A percentile compares a stretch with the other conserved stretches of the same genome.
Conservation (phyloP, 805 yeast species). For the Priceomyces castillae region DNA sequence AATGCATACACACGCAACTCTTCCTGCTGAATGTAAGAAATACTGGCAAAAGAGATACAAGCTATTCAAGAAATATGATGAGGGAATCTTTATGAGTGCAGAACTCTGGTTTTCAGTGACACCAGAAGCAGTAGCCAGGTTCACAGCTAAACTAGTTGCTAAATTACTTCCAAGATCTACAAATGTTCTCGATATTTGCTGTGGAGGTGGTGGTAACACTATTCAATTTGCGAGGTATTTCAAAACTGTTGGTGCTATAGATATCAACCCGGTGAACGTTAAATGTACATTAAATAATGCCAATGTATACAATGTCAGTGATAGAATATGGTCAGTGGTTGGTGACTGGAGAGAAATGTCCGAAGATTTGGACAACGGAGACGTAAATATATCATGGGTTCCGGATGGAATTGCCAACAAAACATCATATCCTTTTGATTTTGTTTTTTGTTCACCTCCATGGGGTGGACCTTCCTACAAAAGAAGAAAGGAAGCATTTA, state of each 20-base stretch:
- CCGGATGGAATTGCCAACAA: conserved; percentile 22
- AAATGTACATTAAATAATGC: conserved; percentile 67
- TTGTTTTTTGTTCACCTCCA: conserved; percentile 77
- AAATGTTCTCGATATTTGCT: conserved; percentile 63
- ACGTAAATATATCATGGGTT: conserved; percentile 26
- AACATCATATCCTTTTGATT: conserved; percentile 38
- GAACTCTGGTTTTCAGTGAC: conserved; percentile 90
- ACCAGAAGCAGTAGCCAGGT: conserved; percentile 69
- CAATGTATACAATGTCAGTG: conserved; percentile 55
- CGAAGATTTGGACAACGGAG: conserved; percentile 13
- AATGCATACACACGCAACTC: conserved; percentile 36
- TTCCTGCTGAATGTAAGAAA: conserved; percentile 44
- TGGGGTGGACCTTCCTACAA: conserved; percentile 81
- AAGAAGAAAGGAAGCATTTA: conserved; percentile 36
- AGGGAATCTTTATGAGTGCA: conserved; percentile 64
- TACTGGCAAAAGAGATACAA: conserved; percentile 63
- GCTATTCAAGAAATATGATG: conserved; percentile 62
- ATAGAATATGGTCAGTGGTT: conserved; percentile 46
- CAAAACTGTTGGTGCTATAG: conserved; percentile 59
- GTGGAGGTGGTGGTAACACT: conserved; percentile 88
- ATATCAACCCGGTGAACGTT: conserved; percentile 57
- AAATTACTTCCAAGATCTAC: conserved; percentile 49
- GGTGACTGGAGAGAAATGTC: conserved; percentile 49
- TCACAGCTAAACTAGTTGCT: conserved; percentile 52
- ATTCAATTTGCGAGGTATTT: conserved; percentile 69